Conservation (phyloP, 345 rosid species). For the Cardamine chenopodiifolia region DNA sequence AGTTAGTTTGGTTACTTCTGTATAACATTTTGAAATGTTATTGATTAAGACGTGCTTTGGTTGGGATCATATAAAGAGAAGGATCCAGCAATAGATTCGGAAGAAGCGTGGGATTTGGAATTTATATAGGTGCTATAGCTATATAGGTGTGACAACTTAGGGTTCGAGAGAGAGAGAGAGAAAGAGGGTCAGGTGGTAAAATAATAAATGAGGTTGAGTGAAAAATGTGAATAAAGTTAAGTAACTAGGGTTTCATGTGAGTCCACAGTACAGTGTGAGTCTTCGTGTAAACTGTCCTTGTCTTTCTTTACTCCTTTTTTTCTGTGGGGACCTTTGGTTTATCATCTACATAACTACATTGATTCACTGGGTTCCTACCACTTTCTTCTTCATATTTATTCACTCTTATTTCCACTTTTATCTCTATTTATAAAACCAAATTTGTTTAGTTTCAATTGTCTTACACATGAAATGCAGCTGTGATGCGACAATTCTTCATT, state of each 20-base stretch:
- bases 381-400: background rate
- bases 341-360: slow-evolving; percentile 8
- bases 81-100: slow-evolving; percentile 40
- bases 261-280: slow-evolving; percentile 28
- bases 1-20: background rate
- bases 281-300: slow-evolving; percentile 48
- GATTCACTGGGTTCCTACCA: slow-evolving; percentile 29
- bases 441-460: slow-evolving; percentile 37
- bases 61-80: slow-evolving; percentile 23
- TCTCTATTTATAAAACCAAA: slow-evolving; percentile 7
- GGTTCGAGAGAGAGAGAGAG: slow-evolving; percentile 12
- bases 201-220: slow-evolving; percentile 24
- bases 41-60: slow-evolving; percentile 22
- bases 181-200: slow-evolving; percentile 31
- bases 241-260: slow-evolving; percentile 43
- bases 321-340: slow-evolving; percentile 27
- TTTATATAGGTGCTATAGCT: slow-evolving; percentile 33
- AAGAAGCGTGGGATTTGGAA: slow-evolving; percentile 39
- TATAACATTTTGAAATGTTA: background rate
- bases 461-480: slow-evolving; percentile 11
- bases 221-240: slow-evolving; percentile 37
- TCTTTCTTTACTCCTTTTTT: slow-evolving; percentile 15
- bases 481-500: slow-evolving; percentile 34
- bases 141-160: slow-evolving; percentile 29
- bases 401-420: slow-evolving; percentile 30